Evolutionary conservation across 2,329 filamentous ascomycete genomes (phyloP).

Genomic region (Sporothrix sp.): DNA sequence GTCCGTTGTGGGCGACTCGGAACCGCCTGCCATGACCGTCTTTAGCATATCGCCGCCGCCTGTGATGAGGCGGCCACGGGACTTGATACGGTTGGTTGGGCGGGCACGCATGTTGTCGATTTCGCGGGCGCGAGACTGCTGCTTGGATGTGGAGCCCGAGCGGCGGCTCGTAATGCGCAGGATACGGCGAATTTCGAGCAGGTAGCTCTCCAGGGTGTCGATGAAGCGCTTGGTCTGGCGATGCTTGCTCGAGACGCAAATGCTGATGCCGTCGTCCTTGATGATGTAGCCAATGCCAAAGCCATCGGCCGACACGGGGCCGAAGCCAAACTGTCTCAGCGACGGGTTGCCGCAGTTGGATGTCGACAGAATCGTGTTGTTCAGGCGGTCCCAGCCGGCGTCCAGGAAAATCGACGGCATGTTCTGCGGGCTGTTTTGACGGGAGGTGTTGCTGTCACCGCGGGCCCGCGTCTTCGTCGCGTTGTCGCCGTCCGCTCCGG

Average conservation of each 20-base stretch:
- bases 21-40: constrained; percentile 36
- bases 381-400: constrained; percentile 85
- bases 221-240: constrained; percentile 85
- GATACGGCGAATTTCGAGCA: constrained; percentile 81
- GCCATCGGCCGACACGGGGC: constrained; percentile 83
- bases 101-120: constrained; percentile 35
- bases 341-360: constrained; percentile 98
- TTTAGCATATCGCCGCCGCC: constrained; percentile 40
- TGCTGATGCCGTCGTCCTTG: constrained; percentile 83
- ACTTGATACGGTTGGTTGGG: constrained; percentile 48
- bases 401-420: constrained; percentile 81
- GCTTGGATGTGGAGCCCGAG: constrained; percentile 31
- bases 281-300: constrained; percentile 99
- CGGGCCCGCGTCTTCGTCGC: constrained; percentile 8
- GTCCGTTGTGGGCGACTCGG: constrained; percentile 56
- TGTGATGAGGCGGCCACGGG: constrained; percentile 62
- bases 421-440: constrained; percentile 9
- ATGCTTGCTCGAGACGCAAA: constrained; percentile 90
- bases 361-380: constrained; percentile 87
- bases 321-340: constrained; percentile 91
- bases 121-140: constrained; percentile 42
- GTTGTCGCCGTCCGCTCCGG: constrained; percentile 1
- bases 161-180: constrained; percentile 55
- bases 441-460: constrained; percentile 19
- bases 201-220: constrained; percentile 79